Evolutionary conservation across 768 basidiomycete genomes (phyloP), one percentile per base, ranked within the genome.

Genomic region (Lanmaoa pseudosensibilis): DNA sequence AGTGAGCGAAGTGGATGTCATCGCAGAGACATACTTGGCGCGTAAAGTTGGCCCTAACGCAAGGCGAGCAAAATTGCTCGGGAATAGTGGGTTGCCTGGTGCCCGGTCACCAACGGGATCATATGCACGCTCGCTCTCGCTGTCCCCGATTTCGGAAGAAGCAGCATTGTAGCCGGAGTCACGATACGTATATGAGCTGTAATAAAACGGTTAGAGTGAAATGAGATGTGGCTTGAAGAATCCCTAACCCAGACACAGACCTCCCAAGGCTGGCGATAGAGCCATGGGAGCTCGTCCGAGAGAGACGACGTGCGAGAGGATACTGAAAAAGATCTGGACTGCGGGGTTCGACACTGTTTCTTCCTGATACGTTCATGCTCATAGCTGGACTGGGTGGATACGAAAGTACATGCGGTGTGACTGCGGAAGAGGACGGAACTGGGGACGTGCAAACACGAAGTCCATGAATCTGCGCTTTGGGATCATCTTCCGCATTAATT

Each of bases 1-100:
- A 66, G 56, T 3, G 18, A 46, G 44, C 1, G 41, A 15, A 34
- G 23, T 10, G 19, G 11, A 36, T 19, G 10, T 11, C 38, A 32
- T 21, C 10, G 23, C 5, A 19, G 50, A 38, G n/a, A 69, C 80
- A 44, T 62, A 80, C 80, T 77, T 83, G 18, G 80, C 81, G 15
- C 73, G 70, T 63, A 92, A 72, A 23, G 87, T 91, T 21, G 90
- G 90, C 34, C 81, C 82, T 36, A 80, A 62, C 25, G 82, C 80
- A 59, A 93, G 70, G 52, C 81, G 80, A 33, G 88, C 83, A 71
- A 93, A 95, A 66, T 83, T 90, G 61, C 83, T 87, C 4, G 90
- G 89, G 75, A 95, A 95, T 8, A 93, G 73, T 15, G 91, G 92
- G 60, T 85, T 82, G 0, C 90, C 92, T 2, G 87, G 84, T 1